Base-by-base conservation (phyloP, 2,329 filamentous ascomycete genomes). In the Lizonia empirigonia region DNA sequence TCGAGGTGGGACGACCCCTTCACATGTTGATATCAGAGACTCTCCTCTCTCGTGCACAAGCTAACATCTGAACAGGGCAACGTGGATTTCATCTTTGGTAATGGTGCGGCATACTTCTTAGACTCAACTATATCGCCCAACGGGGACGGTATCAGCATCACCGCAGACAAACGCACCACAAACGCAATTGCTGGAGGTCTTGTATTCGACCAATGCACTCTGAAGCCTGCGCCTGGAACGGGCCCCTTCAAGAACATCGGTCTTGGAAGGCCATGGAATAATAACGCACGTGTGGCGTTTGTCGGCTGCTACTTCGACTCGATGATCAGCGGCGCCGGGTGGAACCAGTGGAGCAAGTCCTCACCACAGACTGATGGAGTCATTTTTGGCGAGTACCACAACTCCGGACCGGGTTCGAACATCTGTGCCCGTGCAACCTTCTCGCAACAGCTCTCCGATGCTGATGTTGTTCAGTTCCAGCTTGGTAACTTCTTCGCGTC, bases 41-140 rank as follows among this genome's bases (percentile, higher is more conserved):
- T n/a, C 5, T 37, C 2, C 24, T 7, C 10, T 2, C 2, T 22
- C n/a, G 10, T 5, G 13, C 6, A 15, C 12, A 23, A 15, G 20
- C 34, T 37, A 37, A 37, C n/a, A 10, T 13, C 3, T 3, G 8
- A 6, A 16, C 8, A 18, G 18, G 32, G 73, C 4, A 74, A 74
- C 20, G 67, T 76, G 26, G 74, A 79, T 29, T 77, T 78, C 68
- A 78, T 74, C 18, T 73, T 72, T 60, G 77, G 77, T 8, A 64
- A 69, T 20, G 77, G 76, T 2, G 67, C 75, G 0, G 77, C 67
- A 6, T 79, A 79, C 55, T 78, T 80, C 67, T 63, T 62, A n/a
- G 69, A 67, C 47, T 68, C 67, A 7, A 72, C 69, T 6, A 74
- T 74, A 16, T 64, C 70, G 4, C 67, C 72, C 0, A 74, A 73